These are phyloP conservation scores for Cenococcum geophilum DNA, from an alignment of 495 filamentous ascomycete genomes.

Conservation along the genomic window DNA sequence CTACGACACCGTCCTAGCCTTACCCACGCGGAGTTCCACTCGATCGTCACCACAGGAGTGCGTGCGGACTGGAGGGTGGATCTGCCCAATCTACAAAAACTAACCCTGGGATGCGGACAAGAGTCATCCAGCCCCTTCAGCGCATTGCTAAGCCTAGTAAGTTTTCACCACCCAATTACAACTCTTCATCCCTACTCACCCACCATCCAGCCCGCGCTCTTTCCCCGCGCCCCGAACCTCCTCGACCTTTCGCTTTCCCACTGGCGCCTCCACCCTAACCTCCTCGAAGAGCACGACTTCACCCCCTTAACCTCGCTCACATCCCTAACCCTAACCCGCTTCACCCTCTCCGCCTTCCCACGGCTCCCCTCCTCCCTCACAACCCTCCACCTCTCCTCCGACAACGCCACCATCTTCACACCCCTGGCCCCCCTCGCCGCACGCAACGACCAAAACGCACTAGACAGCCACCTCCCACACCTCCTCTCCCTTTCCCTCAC, in stretches of 20 bases:
- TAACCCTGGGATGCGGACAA: not conserved
- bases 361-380: slow-evolving; percentile 11
- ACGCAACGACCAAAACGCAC: slow-evolving; percentile 4
- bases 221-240: slow-evolving; percentile 9
- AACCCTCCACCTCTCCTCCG: not conserved
- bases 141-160: not conserved
- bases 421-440: not conserved
- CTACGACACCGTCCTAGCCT: slow-evolving; percentile 41
- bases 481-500: not conserved
- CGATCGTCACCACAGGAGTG: not conserved
- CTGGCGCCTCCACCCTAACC: not conserved
- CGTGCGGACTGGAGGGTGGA: slow-evolving; percentile 11
- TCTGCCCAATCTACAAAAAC: slow-evolving; percentile 14
- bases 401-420: not conserved
- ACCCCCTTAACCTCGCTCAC: not conserved
- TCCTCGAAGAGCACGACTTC: not conserved
- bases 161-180: not conserved
- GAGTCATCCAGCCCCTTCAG: not conserved
- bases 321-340: slow-evolving; percentile 8
- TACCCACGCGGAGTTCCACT: slow-evolving; percentile 40
- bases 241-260: slow-evolving; percentile 4
- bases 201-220: not conserved
- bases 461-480: not conserved
- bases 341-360: slow-evolving; percentile 3
- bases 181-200: not conserved